Base-by-base conservation (phyloP, 352 stramenopile species). In the Phytophthora idaei region DNA sequence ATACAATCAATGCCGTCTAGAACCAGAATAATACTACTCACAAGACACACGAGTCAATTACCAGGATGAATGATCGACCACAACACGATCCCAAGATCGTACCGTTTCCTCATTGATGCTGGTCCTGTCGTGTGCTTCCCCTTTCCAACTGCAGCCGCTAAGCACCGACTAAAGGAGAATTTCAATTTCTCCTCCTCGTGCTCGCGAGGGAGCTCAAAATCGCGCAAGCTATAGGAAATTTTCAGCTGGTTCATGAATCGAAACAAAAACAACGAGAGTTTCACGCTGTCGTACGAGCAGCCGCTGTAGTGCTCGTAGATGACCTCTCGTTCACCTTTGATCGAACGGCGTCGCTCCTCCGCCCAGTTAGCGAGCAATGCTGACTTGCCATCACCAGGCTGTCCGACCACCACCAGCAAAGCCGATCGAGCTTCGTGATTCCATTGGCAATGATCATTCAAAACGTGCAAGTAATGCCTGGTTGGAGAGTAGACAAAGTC, bases 141-240 rank as follows among this genome's bases (percentile, higher is more conserved):
- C 7, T 75, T 72, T 41, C 82, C 76, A 6, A 87, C 78, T 1
- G 82, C 87, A 27, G 81, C 85, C 59, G 94, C 85, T 25, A 95
- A 76, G 49, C 87, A 95, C 7, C 87, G 78, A 25, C 67, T 83
- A 21, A 95, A 85, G 0, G 87, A 93, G 25, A 94, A 95, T 62
- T 93, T 93, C 64, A 95, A 79, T 59, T 94, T 93, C 53, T 95
- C 85, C 60, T 95, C 87, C 44, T 95, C 85, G 61, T 93, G 79
- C 28, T 93, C 85, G 29, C 70, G 81, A 10, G 85, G 85, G 6
- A 94, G 71, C 53, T 95, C 87, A 53, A 95, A 95, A 27, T 95
- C 87, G 0, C 79, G 75, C n/a, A 95, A 77, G 7, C 50, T 76
- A 45, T 88, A 92, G 21, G 80, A 84, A 21, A 81, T 71, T 42